Conservation (phyloP, 768 basidiomycete genomes). For the Lentinula guzmanii region DNA sequence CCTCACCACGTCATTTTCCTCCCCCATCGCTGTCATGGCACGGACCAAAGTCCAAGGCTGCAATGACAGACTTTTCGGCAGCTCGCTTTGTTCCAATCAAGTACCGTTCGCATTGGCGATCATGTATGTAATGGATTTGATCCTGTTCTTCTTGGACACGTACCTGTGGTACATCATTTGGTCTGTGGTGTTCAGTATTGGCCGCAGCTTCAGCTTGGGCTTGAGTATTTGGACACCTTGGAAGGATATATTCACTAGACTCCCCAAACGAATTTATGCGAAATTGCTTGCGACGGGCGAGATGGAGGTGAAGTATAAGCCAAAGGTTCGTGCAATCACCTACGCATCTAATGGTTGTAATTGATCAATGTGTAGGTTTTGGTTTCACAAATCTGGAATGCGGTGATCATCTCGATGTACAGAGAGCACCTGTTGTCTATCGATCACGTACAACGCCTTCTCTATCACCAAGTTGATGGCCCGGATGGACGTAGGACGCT, state of each 20-base stretch:
- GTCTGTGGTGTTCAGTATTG: slow-evolving; percentile 92
- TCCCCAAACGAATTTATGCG: slow-evolving; percentile 97
- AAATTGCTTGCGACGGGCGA: slow-evolving; percentile 93
- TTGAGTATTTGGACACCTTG: slow-evolving; percentile 99
- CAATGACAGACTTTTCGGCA: slow-evolving; percentile 77
- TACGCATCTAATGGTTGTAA: background rate
- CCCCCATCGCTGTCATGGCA: slow-evolving; percentile 95
- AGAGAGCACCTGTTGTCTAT: slow-evolving; percentile 97
- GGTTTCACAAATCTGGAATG: slow-evolving; percentile 99
- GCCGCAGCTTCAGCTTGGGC: slow-evolving; percentile 85
- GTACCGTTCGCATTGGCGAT: slow-evolving; percentile 92
- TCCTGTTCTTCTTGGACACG: slow-evolving; percentile 98
- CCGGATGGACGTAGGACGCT: slow-evolving; percentile 87
- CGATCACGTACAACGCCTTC: slow-evolving; percentile 93
- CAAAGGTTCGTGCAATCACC: slow-evolving; percentile 54
- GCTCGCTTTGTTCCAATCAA: slow-evolving; percentile 81
- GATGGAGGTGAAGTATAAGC: slow-evolving; percentile 99
- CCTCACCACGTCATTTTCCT: slow-evolving; percentile 93
- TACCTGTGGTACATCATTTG: slow-evolving; percentile 99
- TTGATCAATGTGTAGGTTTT: slow-evolving; percentile 48
- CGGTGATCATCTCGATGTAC: slow-evolving; percentile 99
- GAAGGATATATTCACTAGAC: slow-evolving; percentile 93
- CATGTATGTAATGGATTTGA: slow-evolving; percentile 99
- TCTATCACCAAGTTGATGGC: slow-evolving; percentile 95
- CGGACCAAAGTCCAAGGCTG: slow-evolving; percentile 91